Evolutionary conservation across 768 basidiomycete species (phyloP).

Genomic region (Pleurotus djamor): DNA sequence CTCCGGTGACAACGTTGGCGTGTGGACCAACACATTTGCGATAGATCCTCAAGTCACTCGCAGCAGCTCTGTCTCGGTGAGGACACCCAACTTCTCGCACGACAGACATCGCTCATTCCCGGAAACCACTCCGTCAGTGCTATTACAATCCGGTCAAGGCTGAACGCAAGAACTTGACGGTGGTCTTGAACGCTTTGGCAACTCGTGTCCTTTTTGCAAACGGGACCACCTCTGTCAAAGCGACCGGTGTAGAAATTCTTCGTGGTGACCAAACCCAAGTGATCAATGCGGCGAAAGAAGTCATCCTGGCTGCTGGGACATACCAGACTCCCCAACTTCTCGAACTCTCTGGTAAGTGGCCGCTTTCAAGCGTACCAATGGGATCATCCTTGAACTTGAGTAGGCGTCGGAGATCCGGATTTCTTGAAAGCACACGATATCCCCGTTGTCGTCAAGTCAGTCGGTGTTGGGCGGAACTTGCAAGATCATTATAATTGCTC

Average conservation of each 20-base stretch:
- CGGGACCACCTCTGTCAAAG: background rate
- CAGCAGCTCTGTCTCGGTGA: background rate
- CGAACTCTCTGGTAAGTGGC: slow-evolving; percentile 20
- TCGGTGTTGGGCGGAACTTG: slow-evolving; percentile 26
- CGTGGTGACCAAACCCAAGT: slow-evolving; percentile 13
- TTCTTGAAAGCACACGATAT: slow-evolving; percentile 14
- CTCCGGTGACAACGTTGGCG: background rate
- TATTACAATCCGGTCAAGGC: slow-evolving; percentile 52
- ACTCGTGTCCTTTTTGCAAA: slow-evolving; percentile 14
- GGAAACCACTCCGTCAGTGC: slow-evolving; percentile 29
- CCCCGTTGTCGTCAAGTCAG: slow-evolving; percentile 18
- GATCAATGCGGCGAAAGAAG: slow-evolving; percentile 34
- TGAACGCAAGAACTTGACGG: slow-evolving; percentile 23
- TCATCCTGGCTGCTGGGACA: slow-evolving; percentile 30
- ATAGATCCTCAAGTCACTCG: background rate
- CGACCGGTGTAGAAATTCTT: slow-evolving; percentile 18
- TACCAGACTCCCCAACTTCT: slow-evolving; percentile 25
- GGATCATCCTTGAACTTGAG: background rate
- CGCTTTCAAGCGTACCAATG: background rate
- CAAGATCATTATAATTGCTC: slow-evolving; percentile 14
- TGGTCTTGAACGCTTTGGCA: slow-evolving; percentile 18
- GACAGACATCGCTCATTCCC: no score
- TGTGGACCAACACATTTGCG: background rate
- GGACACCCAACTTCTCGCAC: background rate
- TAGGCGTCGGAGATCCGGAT: slow-evolving; percentile 16